phyloP scores from a whole-genome alignment of 768 basidiomycete genomes.

The Russula sp. region DNA sequence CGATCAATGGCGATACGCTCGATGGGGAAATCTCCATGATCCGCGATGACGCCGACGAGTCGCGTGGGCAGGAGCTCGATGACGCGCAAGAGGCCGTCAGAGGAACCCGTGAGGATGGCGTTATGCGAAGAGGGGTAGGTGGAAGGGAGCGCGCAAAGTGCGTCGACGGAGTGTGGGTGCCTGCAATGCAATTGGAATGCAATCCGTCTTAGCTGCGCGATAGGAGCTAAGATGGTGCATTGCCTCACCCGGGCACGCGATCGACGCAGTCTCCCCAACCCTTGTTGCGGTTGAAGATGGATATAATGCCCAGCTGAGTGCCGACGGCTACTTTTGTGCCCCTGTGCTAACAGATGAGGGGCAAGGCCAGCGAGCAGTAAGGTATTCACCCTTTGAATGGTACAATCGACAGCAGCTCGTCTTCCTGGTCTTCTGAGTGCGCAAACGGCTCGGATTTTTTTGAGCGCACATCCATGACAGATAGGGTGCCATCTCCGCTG shows the following conservation, averaged over 20 bases:
- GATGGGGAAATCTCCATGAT: constrained; percentile 89
- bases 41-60: constrained; percentile 82
- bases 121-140: constrained; percentile 59
- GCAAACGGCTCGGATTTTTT: constrained; percentile 72
- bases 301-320: constrained; percentile 83
- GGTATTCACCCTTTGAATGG: constrained; percentile 65
- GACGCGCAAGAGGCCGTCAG: constrained; percentile 84
- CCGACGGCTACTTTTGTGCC: constrained; percentile 82
- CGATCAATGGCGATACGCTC: constrained; percentile 73
- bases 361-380: neutral
- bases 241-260: constrained; percentile 71
- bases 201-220: neutral
- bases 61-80: constrained; percentile 86
- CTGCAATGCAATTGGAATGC: constrained; percentile 35
- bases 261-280: constrained; percentile 94
- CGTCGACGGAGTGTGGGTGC: constrained; percentile 88
- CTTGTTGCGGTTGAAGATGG: constrained; percentile 79
- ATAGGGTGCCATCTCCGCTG: constrained; percentile 91
- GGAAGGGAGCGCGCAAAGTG: constrained; percentile 67
- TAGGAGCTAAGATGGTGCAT: constrained; percentile 5
- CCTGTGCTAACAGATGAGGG: constrained; percentile 33
- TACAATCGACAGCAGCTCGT: constrained; percentile 82
- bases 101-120: constrained; percentile 81
- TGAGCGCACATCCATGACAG: constrained; percentile 85
- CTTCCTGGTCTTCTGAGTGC: constrained; percentile 94